phyloP scores from a whole-genome alignment of 345 rosid genomes.

The Raphanus raphanistrum region DNA sequence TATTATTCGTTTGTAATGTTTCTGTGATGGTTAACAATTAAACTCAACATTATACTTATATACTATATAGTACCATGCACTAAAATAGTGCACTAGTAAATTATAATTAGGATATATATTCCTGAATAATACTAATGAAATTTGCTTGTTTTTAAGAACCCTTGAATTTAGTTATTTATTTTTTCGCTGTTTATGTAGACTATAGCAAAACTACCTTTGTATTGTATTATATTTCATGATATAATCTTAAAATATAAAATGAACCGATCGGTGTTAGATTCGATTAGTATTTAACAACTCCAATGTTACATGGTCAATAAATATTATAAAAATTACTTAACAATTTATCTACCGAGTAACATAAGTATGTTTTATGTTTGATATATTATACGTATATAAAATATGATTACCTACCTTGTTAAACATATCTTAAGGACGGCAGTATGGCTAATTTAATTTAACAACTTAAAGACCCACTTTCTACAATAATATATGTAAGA shows the following conservation, averaged over 20 bases:
- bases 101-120: neutral
- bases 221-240: constrained; percentile 14
- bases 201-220: constrained; percentile 16
- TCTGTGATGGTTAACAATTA: too few relatives aligned
- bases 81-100: too few relatives aligned
- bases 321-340: constrained; percentile 14
- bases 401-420: constrained; percentile 35
- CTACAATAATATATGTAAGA: constrained; percentile 19
- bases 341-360: constrained; percentile 21
- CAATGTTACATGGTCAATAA: constrained; percentile 20
- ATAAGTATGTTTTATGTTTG: neutral
- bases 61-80: too few relatives aligned
- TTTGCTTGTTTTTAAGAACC: neutral
- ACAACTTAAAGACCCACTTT: constrained; percentile 26
- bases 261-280: constrained; percentile 27
- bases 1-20: too few relatives aligned
- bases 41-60: too few relatives aligned
- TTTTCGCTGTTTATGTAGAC: constrained; percentile 12
- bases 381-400: constrained; percentile 26
- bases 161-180: neutral
- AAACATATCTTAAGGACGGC: constrained; percentile 24
- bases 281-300: constrained; percentile 34
- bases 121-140: neutral
- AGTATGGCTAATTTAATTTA: constrained; percentile 7
- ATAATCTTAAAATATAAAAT: neutral